Conservation (phyloP, 139 green algal species). For the Haematococcus sp. region DNA sequence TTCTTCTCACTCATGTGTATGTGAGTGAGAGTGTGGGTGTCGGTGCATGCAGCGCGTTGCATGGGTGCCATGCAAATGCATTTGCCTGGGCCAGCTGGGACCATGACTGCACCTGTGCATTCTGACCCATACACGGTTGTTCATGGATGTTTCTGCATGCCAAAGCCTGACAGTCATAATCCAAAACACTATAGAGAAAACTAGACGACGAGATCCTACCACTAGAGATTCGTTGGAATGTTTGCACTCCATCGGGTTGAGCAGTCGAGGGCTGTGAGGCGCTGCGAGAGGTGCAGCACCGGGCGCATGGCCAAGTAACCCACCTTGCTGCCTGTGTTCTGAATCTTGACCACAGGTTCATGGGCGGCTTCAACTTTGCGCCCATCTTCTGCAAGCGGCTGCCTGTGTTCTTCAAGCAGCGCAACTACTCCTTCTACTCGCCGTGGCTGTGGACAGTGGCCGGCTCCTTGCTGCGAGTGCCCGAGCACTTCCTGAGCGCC, state of each 20-base stretch:
- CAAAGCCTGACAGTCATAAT: background rate
- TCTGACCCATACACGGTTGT: too few species aligned
- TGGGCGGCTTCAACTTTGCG: background rate
- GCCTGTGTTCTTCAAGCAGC: conserved; percentile 82
- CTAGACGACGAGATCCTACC: too few species aligned
- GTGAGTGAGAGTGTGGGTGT: conserved; percentile 24
- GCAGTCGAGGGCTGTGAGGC: too few species aligned
- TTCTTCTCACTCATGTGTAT: conserved; percentile 60
- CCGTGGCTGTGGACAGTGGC: conserved; percentile 41
- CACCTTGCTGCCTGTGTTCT: too few species aligned
- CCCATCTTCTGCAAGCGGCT: background rate
- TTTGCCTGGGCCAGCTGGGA: too few species aligned
- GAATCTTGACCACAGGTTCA: background rate
- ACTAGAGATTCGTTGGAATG: too few species aligned
- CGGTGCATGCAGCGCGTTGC: background rate
- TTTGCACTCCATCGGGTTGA: too few species aligned
- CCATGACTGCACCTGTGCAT: too few species aligned
- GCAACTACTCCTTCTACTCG: conserved; percentile 69
- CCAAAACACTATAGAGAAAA: too few species aligned
- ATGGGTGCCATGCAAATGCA: too few species aligned
- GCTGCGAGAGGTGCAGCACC: too few species aligned
- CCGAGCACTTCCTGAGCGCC: conserved; percentile 49
- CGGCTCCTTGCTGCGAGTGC: conserved; percentile 45
- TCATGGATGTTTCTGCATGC: background rate
- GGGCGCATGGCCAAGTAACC: too few species aligned